Base-by-base conservation (phyloP, 371 early-diverging fungal genomes). In the Nematocida ausubeli region DNA sequence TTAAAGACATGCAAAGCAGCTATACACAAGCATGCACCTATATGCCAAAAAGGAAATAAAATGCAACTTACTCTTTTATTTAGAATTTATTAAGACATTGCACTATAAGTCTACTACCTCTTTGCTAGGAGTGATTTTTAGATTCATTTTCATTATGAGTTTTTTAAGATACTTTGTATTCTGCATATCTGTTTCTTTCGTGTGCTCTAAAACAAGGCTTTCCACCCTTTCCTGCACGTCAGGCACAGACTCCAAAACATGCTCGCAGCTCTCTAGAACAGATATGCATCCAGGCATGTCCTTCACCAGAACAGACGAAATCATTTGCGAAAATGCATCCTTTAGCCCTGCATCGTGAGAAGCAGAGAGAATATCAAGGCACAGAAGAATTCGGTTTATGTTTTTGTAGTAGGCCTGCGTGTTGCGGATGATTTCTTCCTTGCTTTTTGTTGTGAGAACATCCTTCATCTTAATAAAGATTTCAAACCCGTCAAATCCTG, bases 361-460 rank as follows among this genome's bases (percentile, higher is more conserved):
- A 24, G 4, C 22, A 5, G 78, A 63, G 9, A 75, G 40, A 35
- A 75, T 51, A 30, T 75, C 65, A 55, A 75, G 34, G 52, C 78
- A 75, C 5, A 75, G 78, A 12, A 75, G 65, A 4, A 75, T 35
- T 40, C 78, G 24, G 78, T 75, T 75, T 9, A 75, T 66, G 55
- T 64, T 75, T 40, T 67, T 75, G 56, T 75, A 75, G 66, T 75
- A 75, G 55, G 34, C 34, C 2, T 6, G 3, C 9, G 78, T 75
- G 51, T 75, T 75, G 0, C 16, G 4, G 9, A 75, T 65, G 26
- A 75, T 75, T 2, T 28, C 34, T 3, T 19, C 2, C 3, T 66
- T 54, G 19, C 28, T 51, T 3, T 28, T 26, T 28, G 16, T 6
- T 54, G 44, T 50, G 12, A 75, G 65, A 2, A 35, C n/a, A 5